A percentile compares a stretch with the other conserved stretches of the same genome.
These are phyloP conservation scores for Annulohypoxylon maeteangense DNA, from an alignment of 495 filamentous ascomycete genomes.

Conservation along the genomic window DNA sequence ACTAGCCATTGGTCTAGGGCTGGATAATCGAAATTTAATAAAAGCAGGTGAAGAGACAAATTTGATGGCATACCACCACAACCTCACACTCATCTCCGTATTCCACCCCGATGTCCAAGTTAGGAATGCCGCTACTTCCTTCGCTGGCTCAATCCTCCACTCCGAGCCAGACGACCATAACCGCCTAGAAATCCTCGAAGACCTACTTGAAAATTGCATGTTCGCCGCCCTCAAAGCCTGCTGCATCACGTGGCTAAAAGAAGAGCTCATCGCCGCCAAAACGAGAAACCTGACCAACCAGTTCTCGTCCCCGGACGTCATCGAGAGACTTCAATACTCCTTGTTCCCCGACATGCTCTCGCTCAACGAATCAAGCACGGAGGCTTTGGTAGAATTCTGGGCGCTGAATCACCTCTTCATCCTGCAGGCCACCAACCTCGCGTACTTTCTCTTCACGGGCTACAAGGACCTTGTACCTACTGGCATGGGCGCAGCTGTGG, in stretches of 20 bases:
- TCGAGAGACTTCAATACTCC: constrained; percentile 58
- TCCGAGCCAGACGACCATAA: constrained; percentile 75
- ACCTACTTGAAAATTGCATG: constrained; percentile 82
- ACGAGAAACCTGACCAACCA: constrained; percentile 54
- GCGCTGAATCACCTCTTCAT: constrained; percentile 53
- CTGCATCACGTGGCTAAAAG: constrained; percentile 87
- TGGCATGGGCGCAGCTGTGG: constrained; percentile 58
- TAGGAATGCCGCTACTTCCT: constrained; percentile 76
- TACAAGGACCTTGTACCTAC: constrained; percentile 54
- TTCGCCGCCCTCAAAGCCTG: constrained; percentile 81
- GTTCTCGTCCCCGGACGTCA: constrained; percentile 65
- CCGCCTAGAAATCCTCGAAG: constrained; percentile 79
- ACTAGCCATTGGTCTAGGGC: constrained; percentile 62
- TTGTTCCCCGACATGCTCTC: constrained; percentile 54
- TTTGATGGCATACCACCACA: constrained; percentile 69
- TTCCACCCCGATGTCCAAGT: constrained; percentile 73
- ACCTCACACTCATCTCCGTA: constrained; percentile 71
- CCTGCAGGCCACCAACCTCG: constrained; percentile 61
- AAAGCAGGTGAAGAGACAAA: constrained; percentile 43
- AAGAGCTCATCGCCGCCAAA: constrained; percentile 73
- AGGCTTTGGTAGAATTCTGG: constrained; percentile 50
- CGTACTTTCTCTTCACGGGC: constrained; percentile 60
- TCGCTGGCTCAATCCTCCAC: constrained; percentile 78
- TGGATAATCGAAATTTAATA: constrained; percentile 53
- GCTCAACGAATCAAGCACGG: constrained; percentile 42